Evolutionary conservation across 768 basidiomycete genomes (phyloP).

Genomic region (Grammothele lineata): DNA sequence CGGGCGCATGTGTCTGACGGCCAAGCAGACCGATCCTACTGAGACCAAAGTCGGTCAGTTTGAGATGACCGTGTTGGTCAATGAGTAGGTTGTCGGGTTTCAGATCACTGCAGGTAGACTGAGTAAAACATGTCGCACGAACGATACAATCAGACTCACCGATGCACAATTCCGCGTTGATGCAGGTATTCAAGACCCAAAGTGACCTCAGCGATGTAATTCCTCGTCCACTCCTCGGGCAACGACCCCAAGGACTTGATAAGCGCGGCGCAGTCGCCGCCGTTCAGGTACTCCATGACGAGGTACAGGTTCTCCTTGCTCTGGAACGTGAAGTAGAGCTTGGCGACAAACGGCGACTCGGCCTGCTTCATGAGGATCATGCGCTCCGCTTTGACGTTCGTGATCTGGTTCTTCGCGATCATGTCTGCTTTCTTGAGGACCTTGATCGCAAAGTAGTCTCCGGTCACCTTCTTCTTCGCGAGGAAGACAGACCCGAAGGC

Average conservation of each 20-base stretch:
- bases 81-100: slow-evolving; percentile 99
- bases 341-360: slow-evolving; percentile 96
- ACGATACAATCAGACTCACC: slow-evolving; percentile 46
- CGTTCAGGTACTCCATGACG: slow-evolving; percentile 99
- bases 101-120: slow-evolving; percentile 63
- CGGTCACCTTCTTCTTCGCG: slow-evolving; percentile 96
- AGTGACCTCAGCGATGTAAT: slow-evolving; percentile 95
- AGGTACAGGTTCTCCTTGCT: slow-evolving; percentile 98
- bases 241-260: slow-evolving; percentile 93
- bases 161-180: slow-evolving; percentile 91
- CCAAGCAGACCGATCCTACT: slow-evolving; percentile 97
- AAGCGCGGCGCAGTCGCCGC: slow-evolving; percentile 95
- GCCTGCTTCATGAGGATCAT: slow-evolving; percentile 99
- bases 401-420: slow-evolving; percentile 99
- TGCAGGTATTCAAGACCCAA: slow-evolving; percentile 97
- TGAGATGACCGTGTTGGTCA: slow-evolving; percentile 93
- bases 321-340: slow-evolving; percentile 98
- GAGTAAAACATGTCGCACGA: slow-evolving; percentile 3
- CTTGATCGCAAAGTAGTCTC: slow-evolving; percentile 99
- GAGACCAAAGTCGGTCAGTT: slow-evolving; percentile 96
- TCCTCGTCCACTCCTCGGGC: slow-evolving; percentile 95
- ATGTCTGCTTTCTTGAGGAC: slow-evolving; percentile 99
- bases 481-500: slow-evolving; percentile 98
- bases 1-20: slow-evolving; percentile 81
- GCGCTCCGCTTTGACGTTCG: slow-evolving; percentile 98